Conservation (phyloP, 129 eudicot genomes). For the Lactuca saligna region DNA sequence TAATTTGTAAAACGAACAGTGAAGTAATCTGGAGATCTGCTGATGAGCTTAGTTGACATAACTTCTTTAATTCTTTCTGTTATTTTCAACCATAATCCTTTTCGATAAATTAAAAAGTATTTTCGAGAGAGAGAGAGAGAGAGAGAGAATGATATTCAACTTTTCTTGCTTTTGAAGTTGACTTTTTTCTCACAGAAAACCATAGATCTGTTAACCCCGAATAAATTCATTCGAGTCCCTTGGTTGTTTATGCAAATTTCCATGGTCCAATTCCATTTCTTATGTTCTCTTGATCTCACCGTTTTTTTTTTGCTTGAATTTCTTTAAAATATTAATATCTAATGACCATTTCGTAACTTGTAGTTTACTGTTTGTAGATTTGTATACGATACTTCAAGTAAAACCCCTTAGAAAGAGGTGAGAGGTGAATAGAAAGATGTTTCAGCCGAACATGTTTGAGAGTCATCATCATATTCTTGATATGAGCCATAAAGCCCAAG, state of each 20-base stretch:
- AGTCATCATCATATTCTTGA: constrained; percentile 65
- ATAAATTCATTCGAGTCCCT: constrained; percentile 18
- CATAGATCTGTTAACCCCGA: constrained; percentile 35
- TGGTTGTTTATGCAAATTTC: constrained; percentile 17
- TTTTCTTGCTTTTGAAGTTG: constrained; percentile 34
- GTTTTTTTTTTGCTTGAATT: not conserved
- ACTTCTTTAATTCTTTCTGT: constrained; percentile 4
- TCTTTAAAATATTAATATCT: not conserved
- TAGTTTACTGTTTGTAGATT: constrained; percentile 19
- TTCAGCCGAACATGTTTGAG: constrained; percentile 89
- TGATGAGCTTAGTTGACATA: constrained; percentile 19
- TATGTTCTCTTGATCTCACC: not conserved
- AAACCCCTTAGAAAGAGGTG: constrained; percentile 13
- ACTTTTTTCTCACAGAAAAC: constrained; percentile 28
- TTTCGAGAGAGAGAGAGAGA: constrained; percentile 31
- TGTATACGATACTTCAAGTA: constrained; percentile 9
- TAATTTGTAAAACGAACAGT: not conserved
- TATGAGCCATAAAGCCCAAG: constrained; percentile 61
- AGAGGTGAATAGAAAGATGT: constrained; percentile 47
- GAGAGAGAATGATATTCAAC: constrained; percentile 27
- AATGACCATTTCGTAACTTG: constrained; percentile 2
- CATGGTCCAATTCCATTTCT: constrained; percentile 16
- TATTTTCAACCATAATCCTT: constrained; percentile 26
- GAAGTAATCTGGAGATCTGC: constrained; percentile 23
- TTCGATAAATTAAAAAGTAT: constrained; percentile 29